Evolutionary conservation across 192 early-diverging fungal genomes (phyloP).

Genomic region (Fimicolochytrium jonesii): DNA sequence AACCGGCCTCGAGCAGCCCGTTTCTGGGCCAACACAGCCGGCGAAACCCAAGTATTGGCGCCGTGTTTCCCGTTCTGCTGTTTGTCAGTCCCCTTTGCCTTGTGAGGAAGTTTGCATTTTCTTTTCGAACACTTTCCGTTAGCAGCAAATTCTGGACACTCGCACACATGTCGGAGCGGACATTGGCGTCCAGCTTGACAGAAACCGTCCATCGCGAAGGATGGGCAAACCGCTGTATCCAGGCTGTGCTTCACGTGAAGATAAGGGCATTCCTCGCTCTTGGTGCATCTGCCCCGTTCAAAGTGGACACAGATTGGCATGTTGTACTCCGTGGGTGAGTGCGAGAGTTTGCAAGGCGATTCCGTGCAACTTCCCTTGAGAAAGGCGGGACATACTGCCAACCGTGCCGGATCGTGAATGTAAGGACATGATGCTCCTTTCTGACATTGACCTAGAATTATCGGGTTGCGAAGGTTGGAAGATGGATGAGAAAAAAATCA

Average conservation of each 20-base stretch:
- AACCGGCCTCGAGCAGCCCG: too few relatives aligned
- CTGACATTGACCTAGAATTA: constrained; percentile 19
- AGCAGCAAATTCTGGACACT: constrained; percentile 29
- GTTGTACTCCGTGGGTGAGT: constrained; percentile 18
- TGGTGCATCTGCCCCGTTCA: constrained; percentile 19
- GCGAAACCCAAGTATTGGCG: too few relatives aligned
- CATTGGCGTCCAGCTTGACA: constrained; percentile 22
- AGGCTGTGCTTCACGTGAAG: constrained; percentile 25
- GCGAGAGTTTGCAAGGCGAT: constrained; percentile 17
- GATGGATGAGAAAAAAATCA: too few relatives aligned
- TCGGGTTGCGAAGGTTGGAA: too few relatives aligned
- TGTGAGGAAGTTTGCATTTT: constrained; percentile 24
- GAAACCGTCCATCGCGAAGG: constrained; percentile 24
- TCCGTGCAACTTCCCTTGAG: constrained; percentile 9
- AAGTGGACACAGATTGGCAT: constrained; percentile 31
- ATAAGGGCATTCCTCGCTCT: constrained; percentile 27
- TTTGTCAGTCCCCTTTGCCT: neutral
- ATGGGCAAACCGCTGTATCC: constrained; percentile 19
- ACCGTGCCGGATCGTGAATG: constrained; percentile 16
- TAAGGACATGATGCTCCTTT: constrained; percentile 13
- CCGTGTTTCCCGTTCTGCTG: neutral
- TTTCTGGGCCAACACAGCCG: too few relatives aligned
- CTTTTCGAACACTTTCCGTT: constrained; percentile 14
- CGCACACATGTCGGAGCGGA: constrained; percentile 13
- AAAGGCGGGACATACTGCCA: constrained; percentile 21